Conservation (phyloP, 768 basidiomycete species). For the Leucocoprinus birnbaumii region DNA sequence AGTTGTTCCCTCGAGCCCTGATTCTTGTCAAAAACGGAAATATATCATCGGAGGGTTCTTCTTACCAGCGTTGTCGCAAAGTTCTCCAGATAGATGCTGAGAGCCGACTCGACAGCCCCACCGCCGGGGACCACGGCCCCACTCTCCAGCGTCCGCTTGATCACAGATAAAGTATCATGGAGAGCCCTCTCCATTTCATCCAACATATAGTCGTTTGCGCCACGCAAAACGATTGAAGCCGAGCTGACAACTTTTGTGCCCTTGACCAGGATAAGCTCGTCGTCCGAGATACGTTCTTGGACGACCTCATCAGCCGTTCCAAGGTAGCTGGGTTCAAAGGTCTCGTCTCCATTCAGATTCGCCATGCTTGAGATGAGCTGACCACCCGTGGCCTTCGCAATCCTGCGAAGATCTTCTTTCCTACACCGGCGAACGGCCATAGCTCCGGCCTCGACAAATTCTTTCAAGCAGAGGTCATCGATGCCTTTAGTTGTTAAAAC, state of each 20-base stretch:
- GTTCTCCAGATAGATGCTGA: conserved; percentile 97
- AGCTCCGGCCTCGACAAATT: conserved; percentile 97
- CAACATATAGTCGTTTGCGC: conserved; percentile 98
- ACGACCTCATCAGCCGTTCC: conserved; percentile 95
- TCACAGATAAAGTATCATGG: conserved; percentile 91
- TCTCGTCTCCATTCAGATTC: conserved; percentile 97
- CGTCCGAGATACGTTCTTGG: conserved; percentile 97
- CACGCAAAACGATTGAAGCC: conserved; percentile 88
- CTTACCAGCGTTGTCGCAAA: conserved; percentile 95
- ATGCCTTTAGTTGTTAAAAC: conserved; percentile 98
- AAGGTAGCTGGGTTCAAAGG: conserved; percentile 87
- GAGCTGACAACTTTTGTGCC: conserved; percentile 97
- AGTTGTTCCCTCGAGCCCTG: conserved; percentile 98
- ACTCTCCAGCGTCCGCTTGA: conserved; percentile 96
- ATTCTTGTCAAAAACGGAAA: background rate
- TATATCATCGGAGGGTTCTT: conserved; percentile 12
- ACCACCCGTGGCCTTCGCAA: conserved; percentile 96
- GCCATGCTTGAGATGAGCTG: conserved; percentile 90
- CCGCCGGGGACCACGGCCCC: conserved; percentile 96
- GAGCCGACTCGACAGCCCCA: conserved; percentile 94
- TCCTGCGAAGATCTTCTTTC: conserved; percentile 96
- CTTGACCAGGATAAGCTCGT: conserved; percentile 96
- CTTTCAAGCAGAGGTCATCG: conserved; percentile 96
- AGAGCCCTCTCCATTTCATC: conserved; percentile 99
- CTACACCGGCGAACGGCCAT: conserved; percentile 98